Evolutionary conservation across 1,139 yeast species (phyloP), one percentile per base, ranked within the genome.

Genomic region (Magnusiomyces magnusii): DNA sequence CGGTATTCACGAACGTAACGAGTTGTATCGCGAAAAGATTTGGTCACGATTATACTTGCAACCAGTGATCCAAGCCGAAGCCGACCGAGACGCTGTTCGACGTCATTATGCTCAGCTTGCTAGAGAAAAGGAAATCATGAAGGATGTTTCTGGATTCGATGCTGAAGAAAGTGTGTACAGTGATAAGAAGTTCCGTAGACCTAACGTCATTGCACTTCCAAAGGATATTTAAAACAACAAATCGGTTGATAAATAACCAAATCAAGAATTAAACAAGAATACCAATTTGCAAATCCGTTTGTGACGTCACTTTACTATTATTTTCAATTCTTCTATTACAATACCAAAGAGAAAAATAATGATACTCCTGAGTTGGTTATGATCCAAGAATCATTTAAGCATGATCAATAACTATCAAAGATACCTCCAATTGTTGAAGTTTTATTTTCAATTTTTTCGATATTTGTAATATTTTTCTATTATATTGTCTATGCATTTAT

Each of bases 11-110:
- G 96, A 88, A 73, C 86, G 85, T 69, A 78, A 72, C 68, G 96
- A 89, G 73, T 79, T 88, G 55, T 75, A 83, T 52, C 79, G 96
- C 69, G 96, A 89, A 74, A 83, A 81, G 69, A 78, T 80, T 61
- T 87, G 95, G 92, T 82, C 93, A 17, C 79, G 95, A 65, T 82
- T 87, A 68, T 77, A 86, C 71, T 73, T 89, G 61, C 81, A 84
- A 67, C 96, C 96, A 2, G 77, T 87, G 64, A 79, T 89, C 61
- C 81, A 84, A 65, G 96, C 96, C 50, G 96, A 89, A 73, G 84
- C 84, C 64, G 96, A 89, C 72, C 80, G 96, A 72, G 87, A 86
- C 66, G 73, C 80, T 53, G 90, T 88, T 55, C 83, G 96, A 76
- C 81, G 96, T 69, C 81, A 81, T 64, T 78, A 76, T 66, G 83